These are phyloP conservation scores for Sporothrix variecibatus DNA, from an alignment of 2,329 filamentous ascomycete species.

Conservation along the genomic window DNA sequence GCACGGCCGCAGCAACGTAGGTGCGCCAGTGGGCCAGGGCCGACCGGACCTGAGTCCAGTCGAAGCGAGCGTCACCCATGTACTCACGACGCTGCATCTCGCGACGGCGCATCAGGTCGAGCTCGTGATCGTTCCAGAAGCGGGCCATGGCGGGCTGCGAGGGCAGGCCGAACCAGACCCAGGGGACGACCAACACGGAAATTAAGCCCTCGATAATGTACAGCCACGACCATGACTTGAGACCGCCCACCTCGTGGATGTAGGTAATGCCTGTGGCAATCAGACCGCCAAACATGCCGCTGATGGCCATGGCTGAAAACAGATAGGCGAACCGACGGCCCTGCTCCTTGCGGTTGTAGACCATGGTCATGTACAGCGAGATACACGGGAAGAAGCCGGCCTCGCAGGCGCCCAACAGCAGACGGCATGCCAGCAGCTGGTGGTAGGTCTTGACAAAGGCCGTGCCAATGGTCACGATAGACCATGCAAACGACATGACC, in stretches of 20 bases:
- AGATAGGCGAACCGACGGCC: constrained; percentile 45
- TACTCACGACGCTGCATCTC: background rate
- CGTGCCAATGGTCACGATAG: constrained; percentile 45
- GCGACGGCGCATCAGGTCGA: background rate
- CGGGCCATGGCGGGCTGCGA: constrained; percentile 50
- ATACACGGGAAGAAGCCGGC: constrained; percentile 47
- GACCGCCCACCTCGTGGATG: constrained; percentile 44
- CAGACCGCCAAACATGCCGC: constrained; percentile 38
- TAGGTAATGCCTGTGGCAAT: constrained; percentile 48
- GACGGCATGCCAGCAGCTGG: constrained; percentile 43
- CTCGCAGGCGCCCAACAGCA: constrained; percentile 46
- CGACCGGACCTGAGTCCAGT: background rate
- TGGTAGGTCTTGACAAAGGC: constrained; percentile 43
- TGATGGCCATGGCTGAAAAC: constrained; percentile 38
- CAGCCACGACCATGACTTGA: constrained; percentile 27
- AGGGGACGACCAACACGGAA: constrained; percentile 31
- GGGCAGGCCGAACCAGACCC: constrained; percentile 48
- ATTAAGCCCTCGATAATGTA: constrained; percentile 26
- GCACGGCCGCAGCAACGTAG: constrained; percentile 33
- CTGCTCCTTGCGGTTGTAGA: constrained; percentile 50
- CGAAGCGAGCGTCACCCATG: constrained; percentile 24
- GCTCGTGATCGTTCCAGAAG: background rate
- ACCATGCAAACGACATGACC: constrained; percentile 55
- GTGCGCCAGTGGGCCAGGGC: constrained; percentile 42
- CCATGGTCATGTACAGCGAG: constrained; percentile 46